These are phyloP conservation scores for Artemisia tridentata DNA, from an alignment of 129 eudicot genomes.

Conservation along the genomic window DNA sequence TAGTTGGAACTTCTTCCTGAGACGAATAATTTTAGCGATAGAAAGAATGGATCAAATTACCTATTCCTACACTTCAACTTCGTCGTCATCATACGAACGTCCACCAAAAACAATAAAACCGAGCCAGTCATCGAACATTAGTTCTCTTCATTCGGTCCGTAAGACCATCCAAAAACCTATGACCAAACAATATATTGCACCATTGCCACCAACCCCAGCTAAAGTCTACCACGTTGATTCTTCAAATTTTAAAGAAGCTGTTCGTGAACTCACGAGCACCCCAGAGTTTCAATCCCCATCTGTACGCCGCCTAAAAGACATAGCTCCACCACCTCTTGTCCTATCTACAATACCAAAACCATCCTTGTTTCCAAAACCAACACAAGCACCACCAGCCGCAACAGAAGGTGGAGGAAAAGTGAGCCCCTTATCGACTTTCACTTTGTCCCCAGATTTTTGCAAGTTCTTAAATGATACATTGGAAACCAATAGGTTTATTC, in stretches of 20 bases:
- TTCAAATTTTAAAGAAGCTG: conserved; percentile 54
- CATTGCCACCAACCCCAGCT: conserved; percentile 60
- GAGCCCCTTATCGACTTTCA: conserved; percentile 23
- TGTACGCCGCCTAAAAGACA: conserved; percentile 33
- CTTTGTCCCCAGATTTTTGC: conserved; percentile 32
- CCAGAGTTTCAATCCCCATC: conserved; percentile 38
- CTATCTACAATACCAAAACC: conserved; percentile 36
- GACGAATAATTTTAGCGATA: neutral
- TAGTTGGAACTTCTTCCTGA: too few species aligned
- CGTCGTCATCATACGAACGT: conserved; percentile 18
- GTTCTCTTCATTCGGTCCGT: conserved; percentile 44
- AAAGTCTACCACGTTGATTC: conserved; percentile 64
- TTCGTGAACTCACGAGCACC: conserved; percentile 63
- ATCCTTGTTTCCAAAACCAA: conserved; percentile 9
- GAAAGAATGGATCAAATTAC: conserved; percentile 27
- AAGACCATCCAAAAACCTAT: conserved; percentile 35
- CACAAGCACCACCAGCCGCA: neutral
- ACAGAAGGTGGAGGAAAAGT: conserved; percentile 16
- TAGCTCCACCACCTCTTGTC: conserved; percentile 59
- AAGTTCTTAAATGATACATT: conserved; percentile 38
- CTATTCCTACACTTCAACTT: conserved; percentile 26
- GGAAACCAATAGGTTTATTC: conserved; percentile 26
- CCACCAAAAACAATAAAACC: conserved; percentile 18
- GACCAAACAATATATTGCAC: conserved; percentile 62
- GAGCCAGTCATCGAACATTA: conserved; percentile 14